Conservation (phyloP, 2,329 filamentous ascomycete species). For the Thelonectria olida region DNA sequence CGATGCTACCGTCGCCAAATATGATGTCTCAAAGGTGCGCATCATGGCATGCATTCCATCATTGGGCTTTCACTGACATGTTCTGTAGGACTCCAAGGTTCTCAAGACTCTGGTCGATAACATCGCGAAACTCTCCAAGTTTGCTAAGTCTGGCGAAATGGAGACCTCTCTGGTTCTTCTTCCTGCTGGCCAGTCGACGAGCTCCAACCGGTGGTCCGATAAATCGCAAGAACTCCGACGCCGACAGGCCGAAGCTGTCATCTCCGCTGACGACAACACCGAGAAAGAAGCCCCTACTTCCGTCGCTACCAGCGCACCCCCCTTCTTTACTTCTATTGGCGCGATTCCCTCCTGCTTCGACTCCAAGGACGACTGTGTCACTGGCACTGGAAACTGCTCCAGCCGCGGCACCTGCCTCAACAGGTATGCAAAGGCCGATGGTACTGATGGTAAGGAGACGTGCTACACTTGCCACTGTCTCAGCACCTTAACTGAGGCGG, state of each 20-base stretch:
- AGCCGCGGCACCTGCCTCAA: conserved; percentile 81
- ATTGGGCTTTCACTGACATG: conserved; percentile 32
- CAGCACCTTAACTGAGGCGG: conserved; percentile 63
- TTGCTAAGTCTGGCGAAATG: conserved; percentile 59
- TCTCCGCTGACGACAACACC: conserved; percentile 47
- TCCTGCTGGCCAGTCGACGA: conserved; percentile 53
- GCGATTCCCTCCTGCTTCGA: conserved; percentile 78
- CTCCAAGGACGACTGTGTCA: conserved; percentile 73
- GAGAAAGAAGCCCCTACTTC: conserved; percentile 38
- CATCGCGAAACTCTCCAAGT: conserved; percentile 54
- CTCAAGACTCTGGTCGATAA: conserved; percentile 55
- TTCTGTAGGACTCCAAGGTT: conserved; percentile 49
- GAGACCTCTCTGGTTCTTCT: conserved; percentile 67
- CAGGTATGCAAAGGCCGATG: conserved; percentile 63
- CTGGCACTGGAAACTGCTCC: conserved; percentile 80
- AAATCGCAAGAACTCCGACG: conserved; percentile 55
- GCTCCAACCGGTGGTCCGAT: conserved; percentile 51
- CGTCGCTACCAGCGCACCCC: conserved; percentile 40
- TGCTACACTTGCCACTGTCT: conserved; percentile 87
- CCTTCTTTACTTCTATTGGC: conserved; percentile 49
- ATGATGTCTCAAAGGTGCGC: conserved; percentile 55
- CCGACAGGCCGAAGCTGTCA: conserved; percentile 59
- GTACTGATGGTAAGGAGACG: conserved; percentile 49
- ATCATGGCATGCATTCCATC: not conserved
- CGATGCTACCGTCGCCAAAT: conserved; percentile 53